phyloP scores from a whole-genome alignment of 106 monocot species.

The Ottelia alismoides region DNA sequence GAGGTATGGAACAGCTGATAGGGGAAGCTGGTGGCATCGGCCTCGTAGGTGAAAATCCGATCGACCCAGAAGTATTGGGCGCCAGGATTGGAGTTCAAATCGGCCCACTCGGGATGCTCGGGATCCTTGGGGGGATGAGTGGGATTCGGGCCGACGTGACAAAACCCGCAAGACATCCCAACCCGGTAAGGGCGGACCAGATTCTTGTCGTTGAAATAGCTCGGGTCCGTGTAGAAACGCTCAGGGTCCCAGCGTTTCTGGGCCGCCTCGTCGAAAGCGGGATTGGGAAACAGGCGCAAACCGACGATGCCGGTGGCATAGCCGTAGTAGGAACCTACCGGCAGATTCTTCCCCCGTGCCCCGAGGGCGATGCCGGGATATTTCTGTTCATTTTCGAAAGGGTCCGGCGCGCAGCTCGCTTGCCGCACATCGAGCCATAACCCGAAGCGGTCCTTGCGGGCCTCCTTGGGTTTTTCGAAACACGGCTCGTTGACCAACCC shows the following conservation, averaged over 20 bases:
- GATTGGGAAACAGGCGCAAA: neutral
- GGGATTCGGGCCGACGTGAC: neutral
- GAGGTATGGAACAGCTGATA: too few species aligned
- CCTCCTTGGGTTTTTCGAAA: neutral
- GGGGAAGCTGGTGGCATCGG: too few species aligned
- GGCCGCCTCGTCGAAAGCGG: neutral
- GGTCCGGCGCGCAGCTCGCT: neutral
- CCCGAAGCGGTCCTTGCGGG: neutral
- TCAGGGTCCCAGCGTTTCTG: neutral
- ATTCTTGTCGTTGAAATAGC: neutral
- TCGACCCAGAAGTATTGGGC: neutral
- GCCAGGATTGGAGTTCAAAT: neutral
- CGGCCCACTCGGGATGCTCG: neutral
- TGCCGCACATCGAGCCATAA: neutral
- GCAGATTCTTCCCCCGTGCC: neutral
- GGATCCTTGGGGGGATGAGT: neutral
- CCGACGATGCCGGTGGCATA: neutral
- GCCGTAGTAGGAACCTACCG: neutral
- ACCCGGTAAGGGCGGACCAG: neutral
- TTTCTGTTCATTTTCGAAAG: neutral
- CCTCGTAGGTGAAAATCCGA: too few species aligned
- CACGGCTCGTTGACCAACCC: neutral
- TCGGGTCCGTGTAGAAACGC: neutral
- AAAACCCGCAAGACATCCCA: neutral
- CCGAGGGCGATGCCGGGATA: neutral